These are phyloP conservation scores for Willaertia magna DNA, from an alignment of 208 protist genomes.

Conservation along the genomic window DNA sequence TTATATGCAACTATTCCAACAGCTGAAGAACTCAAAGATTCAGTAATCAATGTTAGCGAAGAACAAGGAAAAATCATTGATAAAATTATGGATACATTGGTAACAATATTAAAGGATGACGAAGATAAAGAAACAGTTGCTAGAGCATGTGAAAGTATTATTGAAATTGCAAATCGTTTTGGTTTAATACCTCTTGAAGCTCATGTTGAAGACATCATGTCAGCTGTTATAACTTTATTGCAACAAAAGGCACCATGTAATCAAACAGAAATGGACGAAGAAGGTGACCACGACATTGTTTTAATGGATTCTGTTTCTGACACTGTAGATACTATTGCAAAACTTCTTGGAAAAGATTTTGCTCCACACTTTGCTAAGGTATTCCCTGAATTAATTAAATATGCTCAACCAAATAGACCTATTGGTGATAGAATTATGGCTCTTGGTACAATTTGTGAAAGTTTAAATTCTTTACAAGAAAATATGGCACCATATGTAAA, in stretches of 20 bases:
- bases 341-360: not conserved
- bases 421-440: not conserved
- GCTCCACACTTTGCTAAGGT: not conserved
- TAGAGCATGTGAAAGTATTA: not conserved
- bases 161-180: not conserved
- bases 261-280: not conserved
- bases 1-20: not conserved
- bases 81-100: not conserved
- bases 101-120: not conserved
- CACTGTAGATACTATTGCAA: not conserved
- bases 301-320: not conserved
- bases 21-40: not conserved
- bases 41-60: not conserved
- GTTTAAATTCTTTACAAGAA: not conserved
- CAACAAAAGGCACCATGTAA: not conserved
- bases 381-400: not conserved
- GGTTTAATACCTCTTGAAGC: not conserved
- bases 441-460: not conserved
- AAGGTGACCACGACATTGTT: not conserved
- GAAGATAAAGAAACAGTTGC: constrained; percentile 8
- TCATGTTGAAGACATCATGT: not conserved
- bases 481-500: not conserved
- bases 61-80: not conserved
- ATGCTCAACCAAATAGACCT: not conserved
- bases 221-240: not conserved